phyloP scores from a whole-genome alignment of 371 early-diverging fungal species.

The Rhizomucor miehei region DNA sequence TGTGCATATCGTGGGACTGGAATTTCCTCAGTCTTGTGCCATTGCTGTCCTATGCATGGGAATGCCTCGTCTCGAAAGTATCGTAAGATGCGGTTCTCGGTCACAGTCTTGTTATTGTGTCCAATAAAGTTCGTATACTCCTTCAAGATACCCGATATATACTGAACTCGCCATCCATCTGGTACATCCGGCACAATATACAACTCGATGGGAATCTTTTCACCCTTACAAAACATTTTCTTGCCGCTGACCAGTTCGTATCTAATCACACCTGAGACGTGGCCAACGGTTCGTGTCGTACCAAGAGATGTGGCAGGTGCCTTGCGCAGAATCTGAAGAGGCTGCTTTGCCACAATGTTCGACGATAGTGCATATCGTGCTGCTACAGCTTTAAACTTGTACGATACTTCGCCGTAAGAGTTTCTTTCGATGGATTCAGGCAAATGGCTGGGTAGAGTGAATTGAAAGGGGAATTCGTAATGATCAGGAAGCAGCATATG shows the following conservation, averaged over 20 bases:
- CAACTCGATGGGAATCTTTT: constrained; percentile 32
- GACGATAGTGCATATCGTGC: constrained; percentile 32
- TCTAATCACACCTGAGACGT: constrained; percentile 2
- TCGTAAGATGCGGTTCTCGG: constrained; percentile 32
- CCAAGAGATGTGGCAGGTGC: too few species aligned
- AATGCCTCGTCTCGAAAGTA: constrained; percentile 31
- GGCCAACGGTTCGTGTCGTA: too few species aligned
- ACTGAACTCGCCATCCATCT: constrained; percentile 23
- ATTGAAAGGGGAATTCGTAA: constrained; percentile 38
- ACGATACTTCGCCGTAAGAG: constrained; percentile 29
- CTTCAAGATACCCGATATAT: constrained; percentile 31
- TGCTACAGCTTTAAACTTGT: constrained; percentile 35
- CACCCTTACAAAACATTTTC: constrained; percentile 20
- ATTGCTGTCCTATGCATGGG: constrained; percentile 11
- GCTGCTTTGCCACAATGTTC: constrained; percentile 7
- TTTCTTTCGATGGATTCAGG: constrained; percentile 34
- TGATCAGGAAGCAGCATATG: constrained; percentile 21
- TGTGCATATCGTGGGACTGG: constrained; percentile 28
- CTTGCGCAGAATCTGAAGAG: constrained; percentile 20
- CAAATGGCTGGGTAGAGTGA: constrained; percentile 35
- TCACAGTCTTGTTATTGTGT: constrained; percentile 11
- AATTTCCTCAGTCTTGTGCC: constrained; percentile 23
- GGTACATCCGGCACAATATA: constrained; percentile 10
- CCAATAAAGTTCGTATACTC: constrained; percentile 27
- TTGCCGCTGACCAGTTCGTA: constrained; percentile 17